Evolutionary conservation across 106 monocot species (phyloP), one percentile per base, ranked within the genome.

Genomic region (Acorus calamus): DNA sequence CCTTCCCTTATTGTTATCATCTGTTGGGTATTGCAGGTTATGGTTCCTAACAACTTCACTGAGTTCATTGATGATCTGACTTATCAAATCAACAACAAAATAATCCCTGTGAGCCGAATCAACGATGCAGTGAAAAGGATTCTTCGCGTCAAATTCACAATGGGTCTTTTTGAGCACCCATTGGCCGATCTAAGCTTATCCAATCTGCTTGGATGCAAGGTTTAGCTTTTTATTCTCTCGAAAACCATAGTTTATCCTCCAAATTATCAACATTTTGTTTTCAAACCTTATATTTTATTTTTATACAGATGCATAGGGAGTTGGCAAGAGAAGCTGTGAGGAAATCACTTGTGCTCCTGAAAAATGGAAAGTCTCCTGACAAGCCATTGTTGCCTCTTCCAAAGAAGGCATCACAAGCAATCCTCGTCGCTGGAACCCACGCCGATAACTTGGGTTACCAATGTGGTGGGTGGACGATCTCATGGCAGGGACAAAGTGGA

Each of bases 391-490:
- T 86, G 10, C 86, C 86, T 8, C 66, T 86, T 5, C 74, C 86
- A 7, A 86, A 83, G 73, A 88, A 81, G 44, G 73, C 66, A 8
- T 46, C 59, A 11, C 84, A 65, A 28, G 28, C 28, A 52, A 81
- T 88, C 49, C 78, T 88, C 12, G 88, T 88, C 14, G 81, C 84
- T 13, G 88, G 88, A 44, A 68, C 64, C 11, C 88, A 88, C 73
- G 84, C 84, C 7, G 67, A 78, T 57, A 81, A 88, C 63, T 69
- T 88, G 50, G 88, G 88, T 6, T 84, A 81, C 42, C 88, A 88
- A 8, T 88, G 88, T 73, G 88, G 88, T 49, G 88, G 88, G 5
- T 88, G 88, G 88, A 78, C 81, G 4, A 84, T 88, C 55, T 49
- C 72, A 53, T 88, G 88, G 88, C 70, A 76, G 43, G 84, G 84